These are phyloP conservation scores for Blastocystis sp. DNA, from an alignment of 352 stramenopile genomes.

Conservation along the genomic window DNA sequence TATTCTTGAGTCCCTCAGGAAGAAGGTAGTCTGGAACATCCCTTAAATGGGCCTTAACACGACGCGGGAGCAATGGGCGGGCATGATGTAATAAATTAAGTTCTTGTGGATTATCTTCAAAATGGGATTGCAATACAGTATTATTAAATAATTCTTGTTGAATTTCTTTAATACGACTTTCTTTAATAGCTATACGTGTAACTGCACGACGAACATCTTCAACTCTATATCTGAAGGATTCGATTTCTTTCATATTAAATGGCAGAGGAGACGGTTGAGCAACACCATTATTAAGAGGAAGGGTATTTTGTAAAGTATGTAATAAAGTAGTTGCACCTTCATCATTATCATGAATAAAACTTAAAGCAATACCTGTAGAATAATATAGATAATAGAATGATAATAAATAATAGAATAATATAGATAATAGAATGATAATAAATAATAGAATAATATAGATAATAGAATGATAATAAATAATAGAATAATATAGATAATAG, in stretches of 20 bases:
- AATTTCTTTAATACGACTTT: constrained; percentile 77
- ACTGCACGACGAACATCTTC: constrained; percentile 76
- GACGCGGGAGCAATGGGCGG: constrained; percentile 70
- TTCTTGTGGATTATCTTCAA: constrained; percentile 81
- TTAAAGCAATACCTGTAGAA: constrained; percentile 78
- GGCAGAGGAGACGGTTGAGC: constrained; percentile 74
- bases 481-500: constrained; percentile 43
- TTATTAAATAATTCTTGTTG: constrained; percentile 94
- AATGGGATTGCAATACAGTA: constrained; percentile 77
- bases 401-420: constrained; percentile 50
- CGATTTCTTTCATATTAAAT: constrained; percentile 89
- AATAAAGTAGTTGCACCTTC: constrained; percentile 60
- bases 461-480: too few species aligned
- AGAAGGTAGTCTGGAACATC: constrained; percentile 87
- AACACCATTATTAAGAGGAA: constrained; percentile 50
- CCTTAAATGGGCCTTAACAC: constrained; percentile 73
- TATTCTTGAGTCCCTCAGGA: constrained; percentile 70
- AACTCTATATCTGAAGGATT: constrained; percentile 88
- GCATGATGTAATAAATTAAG: constrained; percentile 78
- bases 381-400: neutral
- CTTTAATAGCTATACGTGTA: constrained; percentile 71
- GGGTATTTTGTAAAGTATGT: constrained; percentile 65
- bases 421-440: neutral
- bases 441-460: constrained; percentile 45
- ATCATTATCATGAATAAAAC: constrained; percentile 63